phyloP scores from a whole-genome alignment of 306 rosid species.

The Prinsepia uniflora region DNA sequence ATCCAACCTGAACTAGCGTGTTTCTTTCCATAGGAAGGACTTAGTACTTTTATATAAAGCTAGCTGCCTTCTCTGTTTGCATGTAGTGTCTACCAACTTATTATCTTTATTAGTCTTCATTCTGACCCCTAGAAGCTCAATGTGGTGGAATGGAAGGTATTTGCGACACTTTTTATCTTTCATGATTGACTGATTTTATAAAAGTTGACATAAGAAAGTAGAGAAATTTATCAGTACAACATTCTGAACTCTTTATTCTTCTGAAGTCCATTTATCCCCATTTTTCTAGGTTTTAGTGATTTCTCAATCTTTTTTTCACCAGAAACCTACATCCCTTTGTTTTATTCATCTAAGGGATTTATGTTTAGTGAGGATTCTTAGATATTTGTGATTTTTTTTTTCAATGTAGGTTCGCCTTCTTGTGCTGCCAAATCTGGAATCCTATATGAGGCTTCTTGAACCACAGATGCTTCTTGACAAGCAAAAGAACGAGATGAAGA shows the following conservation, averaged over 20 bases:
- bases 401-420: constrained; percentile 64
- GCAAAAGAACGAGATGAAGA: constrained; percentile 77
- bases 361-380: constrained; percentile 17
- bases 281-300: background rate
- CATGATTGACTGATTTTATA: background rate
- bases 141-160: background rate
- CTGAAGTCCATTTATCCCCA: background rate
- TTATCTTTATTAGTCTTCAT: background rate
- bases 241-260: constrained; percentile 4
- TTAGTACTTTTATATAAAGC: background rate
- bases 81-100: background rate
- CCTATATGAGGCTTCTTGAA: constrained; percentile 73
- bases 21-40: background rate
- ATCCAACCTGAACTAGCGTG: background rate
- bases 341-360: background rate
- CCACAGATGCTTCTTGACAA: constrained; percentile 72
- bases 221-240: background rate
- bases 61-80: background rate
- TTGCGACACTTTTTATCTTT: background rate
- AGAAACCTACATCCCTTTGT: background rate
- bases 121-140: constrained; percentile 2
- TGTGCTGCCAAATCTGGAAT: constrained; percentile 69
- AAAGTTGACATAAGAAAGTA: background rate
- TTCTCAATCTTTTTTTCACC: background rate
- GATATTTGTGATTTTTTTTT: constrained; percentile 19